These are phyloP conservation scores for Teratosphaeria gauchensis DNA, from an alignment of 2,329 filamentous ascomycete species.

Conservation along the genomic window DNA sequence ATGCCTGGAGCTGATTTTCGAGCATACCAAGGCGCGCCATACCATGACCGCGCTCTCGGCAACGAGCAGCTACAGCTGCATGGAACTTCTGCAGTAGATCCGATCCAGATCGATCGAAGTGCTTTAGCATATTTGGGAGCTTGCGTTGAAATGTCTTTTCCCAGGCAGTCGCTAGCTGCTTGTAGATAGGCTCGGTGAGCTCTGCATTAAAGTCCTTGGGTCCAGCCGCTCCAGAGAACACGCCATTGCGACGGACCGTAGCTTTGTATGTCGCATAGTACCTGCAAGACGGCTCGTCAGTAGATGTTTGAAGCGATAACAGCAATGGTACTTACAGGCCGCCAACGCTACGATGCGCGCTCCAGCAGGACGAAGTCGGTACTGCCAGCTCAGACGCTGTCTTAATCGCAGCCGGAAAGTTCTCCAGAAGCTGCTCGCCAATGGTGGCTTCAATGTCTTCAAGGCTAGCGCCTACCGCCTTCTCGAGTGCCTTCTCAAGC, in stretches of 20 bases:
- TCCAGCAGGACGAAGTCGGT: slow-evolving; percentile 27
- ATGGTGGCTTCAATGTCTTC: slow-evolving; percentile 32
- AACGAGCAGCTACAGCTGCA: slow-evolving; percentile 30
- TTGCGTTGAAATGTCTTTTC: slow-evolving; percentile 34
- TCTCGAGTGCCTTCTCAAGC: slow-evolving; percentile 35
- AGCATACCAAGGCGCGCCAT: slow-evolving; percentile 33
- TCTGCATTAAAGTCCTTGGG: slow-evolving; percentile 34
- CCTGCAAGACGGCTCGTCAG: background rate
- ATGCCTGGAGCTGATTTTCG: slow-evolving; percentile 32
- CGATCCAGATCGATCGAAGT: slow-evolving; percentile 26
- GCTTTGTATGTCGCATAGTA: slow-evolving; percentile 48
- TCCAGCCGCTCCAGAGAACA: slow-evolving; percentile 31
- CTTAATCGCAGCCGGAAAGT: slow-evolving; percentile 31
- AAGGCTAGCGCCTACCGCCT: slow-evolving; percentile 30
- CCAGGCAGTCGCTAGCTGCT: slow-evolving; percentile 34
- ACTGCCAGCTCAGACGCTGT: slow-evolving; percentile 30
- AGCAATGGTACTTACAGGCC: slow-evolving; percentile 21
- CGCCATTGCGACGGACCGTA: slow-evolving; percentile 42
- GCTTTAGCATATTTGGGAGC: slow-evolving; percentile 32
- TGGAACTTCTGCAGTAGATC: slow-evolving; percentile 34
- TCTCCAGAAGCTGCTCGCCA: slow-evolving; percentile 38
- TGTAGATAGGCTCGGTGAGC: slow-evolving; percentile 29
- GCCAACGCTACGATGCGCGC: slow-evolving; percentile 31
- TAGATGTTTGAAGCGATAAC: slow-evolving; percentile 13
- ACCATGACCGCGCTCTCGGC: slow-evolving; percentile 29